A percentile compares a stretch with the other conserved stretches of the same genome.
These are phyloP conservation scores for Ophiocordyceps sinensis DNA, from an alignment of 2,329 filamentous ascomycete genomes.

Conservation along the genomic window DNA sequence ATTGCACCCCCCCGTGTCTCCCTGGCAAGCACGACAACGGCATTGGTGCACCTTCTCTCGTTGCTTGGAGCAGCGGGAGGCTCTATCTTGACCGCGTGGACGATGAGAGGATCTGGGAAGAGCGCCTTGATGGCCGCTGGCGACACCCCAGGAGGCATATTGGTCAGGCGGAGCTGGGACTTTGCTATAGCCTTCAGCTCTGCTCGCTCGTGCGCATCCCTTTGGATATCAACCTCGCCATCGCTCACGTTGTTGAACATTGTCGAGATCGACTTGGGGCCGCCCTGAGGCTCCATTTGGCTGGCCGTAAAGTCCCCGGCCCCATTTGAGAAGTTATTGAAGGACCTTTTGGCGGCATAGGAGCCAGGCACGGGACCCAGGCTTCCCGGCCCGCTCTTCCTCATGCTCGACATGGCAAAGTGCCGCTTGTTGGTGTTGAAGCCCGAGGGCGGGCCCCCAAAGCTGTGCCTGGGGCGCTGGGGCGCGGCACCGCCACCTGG, in stretches of 20 bases:
- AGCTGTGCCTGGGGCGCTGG: constrained; percentile 12
- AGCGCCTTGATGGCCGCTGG: constrained; percentile 45
- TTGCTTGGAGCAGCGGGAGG: constrained; percentile 34
- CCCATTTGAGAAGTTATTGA: constrained; percentile 25
- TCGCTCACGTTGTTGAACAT: constrained; percentile 60
- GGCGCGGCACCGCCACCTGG: constrained; percentile 1
- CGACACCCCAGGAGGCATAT: constrained; percentile 45
- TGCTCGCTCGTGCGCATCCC: constrained; percentile 25
- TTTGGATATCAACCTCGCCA: constrained; percentile 30
- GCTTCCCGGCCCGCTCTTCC: constrained; percentile 49
- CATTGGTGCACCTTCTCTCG: constrained; percentile 59
- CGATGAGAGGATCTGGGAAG: constrained; percentile 42
- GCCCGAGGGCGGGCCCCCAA: constrained; percentile 9
- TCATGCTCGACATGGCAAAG: constrained; percentile 41
- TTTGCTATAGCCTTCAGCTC: constrained; percentile 47
- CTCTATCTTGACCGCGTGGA: constrained; percentile 62
- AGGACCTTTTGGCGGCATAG: constrained; percentile 40
- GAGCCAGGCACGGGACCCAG: constrained; percentile 37
- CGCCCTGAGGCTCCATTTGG: constrained; percentile 23
- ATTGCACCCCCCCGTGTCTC: constrained; percentile 76
- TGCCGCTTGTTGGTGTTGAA: constrained; percentile 37
- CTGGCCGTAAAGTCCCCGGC: constrained; percentile 13
- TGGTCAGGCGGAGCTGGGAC: constrained; percentile 47
- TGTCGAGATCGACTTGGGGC: constrained; percentile 46
- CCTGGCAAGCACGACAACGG: constrained; percentile 67